Conservation (phyloP, 1,139 yeast genomes). For the Yamadazyma membranifaciens region DNA sequence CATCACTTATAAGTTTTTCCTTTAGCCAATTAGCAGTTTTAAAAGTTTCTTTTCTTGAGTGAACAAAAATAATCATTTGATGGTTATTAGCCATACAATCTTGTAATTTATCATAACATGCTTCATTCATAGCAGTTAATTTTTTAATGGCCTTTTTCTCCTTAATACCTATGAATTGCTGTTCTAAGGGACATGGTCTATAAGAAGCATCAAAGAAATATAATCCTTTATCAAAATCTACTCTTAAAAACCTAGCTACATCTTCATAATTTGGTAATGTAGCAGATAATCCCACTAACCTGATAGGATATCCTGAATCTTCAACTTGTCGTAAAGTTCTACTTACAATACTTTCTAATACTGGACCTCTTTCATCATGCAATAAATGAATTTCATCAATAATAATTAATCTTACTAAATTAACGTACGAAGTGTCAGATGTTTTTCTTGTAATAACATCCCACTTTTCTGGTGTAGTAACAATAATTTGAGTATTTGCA, state of each 20-base stretch:
- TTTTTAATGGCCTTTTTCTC: constrained; percentile 81
- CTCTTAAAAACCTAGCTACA: constrained; percentile 80
- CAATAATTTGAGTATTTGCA: constrained; percentile 81
- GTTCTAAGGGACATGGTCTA: constrained; percentile 92
- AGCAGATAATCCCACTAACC: constrained; percentile 89
- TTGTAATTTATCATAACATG: constrained; percentile 78
- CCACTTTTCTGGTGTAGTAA: constrained; percentile 99
- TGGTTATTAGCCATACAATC: constrained; percentile 60
- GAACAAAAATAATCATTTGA: constrained; percentile 88
- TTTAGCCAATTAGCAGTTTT: constrained; percentile 77
- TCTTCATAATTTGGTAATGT: constrained; percentile 89
- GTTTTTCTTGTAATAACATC: constrained; percentile 88
- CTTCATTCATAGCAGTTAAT: constrained; percentile 83
- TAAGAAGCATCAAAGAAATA: constrained; percentile 81
- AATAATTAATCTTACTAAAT: constrained; percentile 68
- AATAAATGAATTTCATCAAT: constrained; percentile 92
- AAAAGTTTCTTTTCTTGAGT: constrained; percentile 87
- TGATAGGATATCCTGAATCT: constrained; percentile 43
- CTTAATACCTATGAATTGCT: constrained; percentile 83
- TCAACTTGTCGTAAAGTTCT: constrained; percentile 58
- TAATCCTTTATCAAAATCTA: constrained; percentile 54
- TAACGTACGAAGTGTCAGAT: constrained; percentile 60
- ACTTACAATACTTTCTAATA: constrained; percentile 81
- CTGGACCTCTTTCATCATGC: constrained; percentile 96
- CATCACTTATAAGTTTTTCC: constrained; percentile 59